These are phyloP conservation scores for Phytophthora cryptogea DNA, from an alignment of 352 stramenopile species.

Conservation along the genomic window DNA sequence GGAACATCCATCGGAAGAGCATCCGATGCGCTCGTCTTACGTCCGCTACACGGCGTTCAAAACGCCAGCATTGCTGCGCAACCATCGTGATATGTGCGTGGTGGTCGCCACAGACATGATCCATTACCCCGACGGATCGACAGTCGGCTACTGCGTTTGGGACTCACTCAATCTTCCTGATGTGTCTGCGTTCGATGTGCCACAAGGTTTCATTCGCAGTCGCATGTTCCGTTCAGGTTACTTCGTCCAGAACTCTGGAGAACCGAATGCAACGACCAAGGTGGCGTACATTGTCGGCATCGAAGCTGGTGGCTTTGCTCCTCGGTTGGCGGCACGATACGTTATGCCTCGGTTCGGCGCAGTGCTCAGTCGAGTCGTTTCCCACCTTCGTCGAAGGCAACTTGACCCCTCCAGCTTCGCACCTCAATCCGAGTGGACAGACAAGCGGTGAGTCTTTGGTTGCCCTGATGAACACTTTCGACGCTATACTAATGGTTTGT, in stretches of 20 bases:
- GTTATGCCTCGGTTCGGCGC: conserved; percentile 43
- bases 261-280: conserved; percentile 30
- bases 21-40: conserved; percentile 43
- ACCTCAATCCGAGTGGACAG: conserved; percentile 33
- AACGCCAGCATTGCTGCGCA: conserved; percentile 34
- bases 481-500: not conserved
- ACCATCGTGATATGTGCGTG: conserved; percentile 47
- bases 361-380: conserved; percentile 35
- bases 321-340: conserved; percentile 33
- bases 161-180: conserved; percentile 47
- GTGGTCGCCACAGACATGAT: conserved; percentile 47
- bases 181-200: conserved; percentile 39
- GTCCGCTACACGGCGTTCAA: conserved; percentile 49
- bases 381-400: conserved; percentile 27
- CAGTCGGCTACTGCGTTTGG: conserved; percentile 50
- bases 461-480: not conserved
- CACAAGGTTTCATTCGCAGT: conserved; percentile 39
- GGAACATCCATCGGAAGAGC: conserved; percentile 32
- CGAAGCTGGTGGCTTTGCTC: conserved; percentile 34
- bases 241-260: conserved; percentile 41
- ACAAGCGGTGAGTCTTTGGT: conserved; percentile 19
- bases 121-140: conserved; percentile 37
- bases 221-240: conserved; percentile 46
- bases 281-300: conserved; percentile 45
- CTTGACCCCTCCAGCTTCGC: conserved; percentile 38